Evolutionary conservation across 305 asterid genomes (phyloP), one percentile per base, ranked within the genome.

Genomic region (Fraxinus greggii): DNA sequence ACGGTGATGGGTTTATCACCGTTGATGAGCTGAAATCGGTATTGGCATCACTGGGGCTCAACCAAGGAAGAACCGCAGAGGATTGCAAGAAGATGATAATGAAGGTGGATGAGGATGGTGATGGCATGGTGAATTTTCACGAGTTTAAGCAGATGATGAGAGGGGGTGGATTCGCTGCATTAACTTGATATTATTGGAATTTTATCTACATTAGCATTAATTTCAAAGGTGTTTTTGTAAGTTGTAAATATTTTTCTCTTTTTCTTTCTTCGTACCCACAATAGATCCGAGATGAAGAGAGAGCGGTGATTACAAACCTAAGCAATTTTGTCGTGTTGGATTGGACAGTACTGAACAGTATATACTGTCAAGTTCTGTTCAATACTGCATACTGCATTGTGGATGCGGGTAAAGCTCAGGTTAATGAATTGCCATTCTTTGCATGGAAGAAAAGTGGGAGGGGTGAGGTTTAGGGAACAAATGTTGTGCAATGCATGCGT

Each of bases 61-160:
- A 90, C 83, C 97, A 93, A 70, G 97, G 95, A 51, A 83, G 90
- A 80, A 90, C 92, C 0, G 81, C 86, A 0, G 98, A 92, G 86
- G 98, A 94, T 75, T 94, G 98, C 88, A 85, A 78, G 87, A 87
- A 79, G 84, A 94, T 94, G 98, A 93, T 94, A 7, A 89, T 75
- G 84, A 91, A 90, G 79, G 98, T 94, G 35, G 98, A 93, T 77
- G 90, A 83, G 1, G 97, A 94, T 70, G 98, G 98, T 15, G 97
- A 94, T 78, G 98, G 98, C 0, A 88, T 81, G 92, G 98, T 94
- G 21, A 81, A 93, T 81, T 94, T 86, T 79, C 38, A 72, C 0
- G 98, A 94, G 90, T 94, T 94, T 84, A 92, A 89, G 88, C 90
- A 89, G 83, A 94, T 94, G 97, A 92, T 94, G 98, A 93, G 91